These are phyloP conservation scores for Hericium coralloides DNA, from an alignment of 768 basidiomycete species.

Conservation along the genomic window DNA sequence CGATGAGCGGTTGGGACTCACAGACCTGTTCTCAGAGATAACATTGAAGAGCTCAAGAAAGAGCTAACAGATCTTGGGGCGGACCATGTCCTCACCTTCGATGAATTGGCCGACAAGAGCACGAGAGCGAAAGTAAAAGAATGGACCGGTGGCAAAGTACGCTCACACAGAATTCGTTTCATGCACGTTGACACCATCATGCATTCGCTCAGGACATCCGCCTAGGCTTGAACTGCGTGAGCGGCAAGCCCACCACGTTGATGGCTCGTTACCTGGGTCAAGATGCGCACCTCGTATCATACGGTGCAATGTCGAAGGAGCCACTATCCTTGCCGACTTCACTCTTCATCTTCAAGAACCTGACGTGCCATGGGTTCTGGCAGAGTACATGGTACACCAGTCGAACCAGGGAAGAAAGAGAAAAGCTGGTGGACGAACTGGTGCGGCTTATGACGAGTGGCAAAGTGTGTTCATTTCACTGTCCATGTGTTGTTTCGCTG, in stretches of 20 bases:
- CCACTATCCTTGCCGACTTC: constrained; percentile 72
- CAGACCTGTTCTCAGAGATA: constrained; percentile 30
- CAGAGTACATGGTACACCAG: constrained; percentile 60
- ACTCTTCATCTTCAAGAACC: constrained; percentile 77
- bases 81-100: constrained; percentile 69
- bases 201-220: constrained; percentile 26
- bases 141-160: constrained; percentile 58
- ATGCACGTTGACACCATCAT: background rate
- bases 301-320: constrained; percentile 85
- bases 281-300: constrained; percentile 72
- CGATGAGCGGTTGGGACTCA: background rate
- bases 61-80: constrained; percentile 58
- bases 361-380: constrained; percentile 74
- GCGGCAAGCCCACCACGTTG: constrained; percentile 57
- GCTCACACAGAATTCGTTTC: background rate
- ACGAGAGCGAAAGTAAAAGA: constrained; percentile 41
- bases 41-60: constrained; percentile 39
- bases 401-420: constrained; percentile 39
- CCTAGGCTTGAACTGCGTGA: constrained; percentile 48
- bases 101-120: constrained; percentile 52
- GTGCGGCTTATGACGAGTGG: constrained; percentile 43
- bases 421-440: constrained; percentile 41
- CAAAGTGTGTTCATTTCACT: constrained; percentile 30
- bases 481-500: background rate
- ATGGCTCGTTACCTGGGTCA: constrained; percentile 64